Percentiles rank a stretch among this genome's conserved stretches.
phyloP scores from a whole-genome alignment of 768 basidiomycete genomes.

The Boletus coccyginus region DNA sequence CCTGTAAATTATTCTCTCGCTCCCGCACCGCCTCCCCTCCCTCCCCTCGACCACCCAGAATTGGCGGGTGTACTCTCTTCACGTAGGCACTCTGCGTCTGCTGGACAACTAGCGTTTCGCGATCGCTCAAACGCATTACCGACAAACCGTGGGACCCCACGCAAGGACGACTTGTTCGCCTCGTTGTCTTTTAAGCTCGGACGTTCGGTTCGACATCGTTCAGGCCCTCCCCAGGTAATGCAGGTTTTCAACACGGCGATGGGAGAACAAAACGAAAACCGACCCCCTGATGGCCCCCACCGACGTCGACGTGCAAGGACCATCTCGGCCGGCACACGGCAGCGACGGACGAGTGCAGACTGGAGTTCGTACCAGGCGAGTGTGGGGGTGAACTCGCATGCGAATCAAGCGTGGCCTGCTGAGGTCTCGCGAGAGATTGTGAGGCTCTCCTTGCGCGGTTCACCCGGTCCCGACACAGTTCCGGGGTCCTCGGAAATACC shows the following conservation, averaged over 20 bases:
- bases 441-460: constrained; percentile 40
- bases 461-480: constrained; percentile 2
- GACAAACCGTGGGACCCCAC: constrained; percentile 7
- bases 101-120: constrained; percentile 8
- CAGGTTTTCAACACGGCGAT: constrained; percentile 6
- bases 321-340: constrained; percentile 35
- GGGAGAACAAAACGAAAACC: constrained; percentile 5
- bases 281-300: neutral
- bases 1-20: constrained; percentile 6
- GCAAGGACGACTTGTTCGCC: constrained; percentile 20
- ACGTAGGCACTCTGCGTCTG: constrained; percentile 15
- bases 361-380: constrained; percentile 51
- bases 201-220: constrained; percentile 26
- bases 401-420: constrained; percentile 52
- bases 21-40: constrained; percentile 50
- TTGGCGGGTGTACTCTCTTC: constrained; percentile 21
- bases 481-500: constrained; percentile 26
- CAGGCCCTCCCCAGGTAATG: constrained; percentile 28
- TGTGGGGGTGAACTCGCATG: constrained; percentile 26
- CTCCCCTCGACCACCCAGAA: constrained; percentile 47
- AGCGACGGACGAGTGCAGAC: constrained; percentile 54
- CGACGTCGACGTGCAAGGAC: constrained; percentile 24
- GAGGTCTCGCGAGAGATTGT: constrained; percentile 57
- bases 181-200: constrained; percentile 27
- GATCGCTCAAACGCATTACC: constrained; percentile 27